A percentile compares a stretch with the other conserved stretches of the same genome.
phyloP scores from a whole-genome alignment of 805 yeast species.

The Teunomyces panamensis region DNA sequence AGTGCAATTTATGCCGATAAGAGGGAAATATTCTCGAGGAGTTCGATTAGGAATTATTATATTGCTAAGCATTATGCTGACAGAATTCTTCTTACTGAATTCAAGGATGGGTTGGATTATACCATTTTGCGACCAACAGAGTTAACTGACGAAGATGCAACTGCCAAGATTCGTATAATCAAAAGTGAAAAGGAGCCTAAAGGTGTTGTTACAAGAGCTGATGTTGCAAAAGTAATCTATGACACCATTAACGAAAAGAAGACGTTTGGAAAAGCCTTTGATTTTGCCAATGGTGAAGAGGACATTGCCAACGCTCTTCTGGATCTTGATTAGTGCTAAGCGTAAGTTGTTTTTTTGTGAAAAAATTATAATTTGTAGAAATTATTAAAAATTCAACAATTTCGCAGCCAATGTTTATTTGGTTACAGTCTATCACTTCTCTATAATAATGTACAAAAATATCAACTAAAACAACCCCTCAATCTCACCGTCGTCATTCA shows the following conservation, averaged over 20 bases:
- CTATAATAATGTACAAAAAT: slow-evolving; percentile 5
- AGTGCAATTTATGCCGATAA: slow-evolving; percentile 57
- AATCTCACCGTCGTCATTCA: slow-evolving; percentile 83
- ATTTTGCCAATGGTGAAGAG: slow-evolving; percentile 42
- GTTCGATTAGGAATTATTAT: slow-evolving; percentile 44
- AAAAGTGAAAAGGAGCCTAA: slow-evolving; percentile 16
- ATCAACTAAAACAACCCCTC: slow-evolving; percentile 79
- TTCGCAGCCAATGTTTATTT: not conserved
- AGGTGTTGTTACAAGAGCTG: slow-evolving; percentile 44
- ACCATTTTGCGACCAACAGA: slow-evolving; percentile 57
- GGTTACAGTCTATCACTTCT: slow-evolving; percentile 1
- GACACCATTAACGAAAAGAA: slow-evolving; percentile 32
- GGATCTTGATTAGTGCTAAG: not conserved
- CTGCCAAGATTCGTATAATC: slow-evolving; percentile 45
- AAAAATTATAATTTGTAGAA: not conserved
- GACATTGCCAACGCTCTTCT: slow-evolving; percentile 13
- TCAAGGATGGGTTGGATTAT: slow-evolving; percentile 42
- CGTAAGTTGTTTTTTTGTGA: not conserved
- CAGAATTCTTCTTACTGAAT: slow-evolving; percentile 35
- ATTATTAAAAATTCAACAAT: not conserved
- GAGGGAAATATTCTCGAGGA: slow-evolving; percentile 42
- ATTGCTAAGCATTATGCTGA: slow-evolving; percentile 66
- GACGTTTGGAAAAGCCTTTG: slow-evolving; percentile 43
- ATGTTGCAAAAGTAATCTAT: slow-evolving; percentile 51
- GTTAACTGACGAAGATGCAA: slow-evolving; percentile 37